Base-by-base conservation (phyloP, 495 filamentous ascomycete species). In the Zalerion maritima region DNA sequence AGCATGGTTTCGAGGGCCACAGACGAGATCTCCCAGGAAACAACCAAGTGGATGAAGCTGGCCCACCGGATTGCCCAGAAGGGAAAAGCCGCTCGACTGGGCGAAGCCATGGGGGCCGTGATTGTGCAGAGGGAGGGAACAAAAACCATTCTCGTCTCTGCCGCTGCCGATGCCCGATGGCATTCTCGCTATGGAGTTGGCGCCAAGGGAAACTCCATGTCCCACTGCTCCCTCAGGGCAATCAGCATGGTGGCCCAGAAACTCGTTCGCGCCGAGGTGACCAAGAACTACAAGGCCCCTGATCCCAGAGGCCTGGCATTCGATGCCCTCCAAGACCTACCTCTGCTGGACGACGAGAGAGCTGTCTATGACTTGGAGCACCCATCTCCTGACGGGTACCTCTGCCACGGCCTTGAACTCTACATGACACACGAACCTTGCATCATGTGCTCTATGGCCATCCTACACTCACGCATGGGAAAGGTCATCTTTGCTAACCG, bases 401-500 rank as follows among this genome's bases (percentile, higher is more conserved):
- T 97, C 18, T 96, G 87, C 52, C 77, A 85, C 30, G 78, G 81
- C 28, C 68, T 96, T 2, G 84, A 94, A 41, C 65, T 97, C 18
- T 94, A 93, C 50, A 51, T 87, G 18, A 87, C 84, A 1, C 86
- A 94, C 46, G 89, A 97, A 51, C 89, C 89, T 3, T 97, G 89
- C 41, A 62, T 89, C 18, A 92, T 91, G 72, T 97, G 89, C 54
- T 81, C 77, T 6, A 96, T 96, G 87, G 91, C 83, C 2, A 69
- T 94, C 20, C 60, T 96, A 12, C 84, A 96, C 36, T 94, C 84
- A 1, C 70, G 89, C 16, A 89, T 96, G 61, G 68, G 76, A 3
- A 66, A 72, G 11, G 73, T 87, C 2, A 66, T 91, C n/a, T 93
- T 91, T 54, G 68, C 69, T 14, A 54, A 69, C 7, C 56, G 65